phyloP scores from a whole-genome alignment of 2,329 filamentous ascomycete species.

The Coniochaeta sp. region DNA sequence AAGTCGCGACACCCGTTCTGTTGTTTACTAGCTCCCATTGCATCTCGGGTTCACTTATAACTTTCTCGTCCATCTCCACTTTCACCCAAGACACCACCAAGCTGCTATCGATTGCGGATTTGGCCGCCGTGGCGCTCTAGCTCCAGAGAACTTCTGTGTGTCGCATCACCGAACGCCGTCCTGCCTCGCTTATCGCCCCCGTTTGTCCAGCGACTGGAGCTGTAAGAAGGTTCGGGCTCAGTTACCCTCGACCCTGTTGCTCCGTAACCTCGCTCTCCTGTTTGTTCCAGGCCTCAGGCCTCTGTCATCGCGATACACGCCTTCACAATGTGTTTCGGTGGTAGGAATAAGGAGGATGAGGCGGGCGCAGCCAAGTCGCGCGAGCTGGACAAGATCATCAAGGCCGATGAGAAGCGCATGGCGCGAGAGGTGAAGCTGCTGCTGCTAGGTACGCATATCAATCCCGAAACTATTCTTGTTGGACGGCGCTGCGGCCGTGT shows the following conservation, averaged over 20 bases:
- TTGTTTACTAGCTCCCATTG: too few species aligned
- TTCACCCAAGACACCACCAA: too few species aligned
- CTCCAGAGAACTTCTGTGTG: too few species aligned
- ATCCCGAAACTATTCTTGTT: neutral
- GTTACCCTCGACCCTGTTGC: too few species aligned
- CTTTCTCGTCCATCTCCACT: too few species aligned
- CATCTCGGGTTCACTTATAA: too few species aligned
- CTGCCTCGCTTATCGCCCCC: too few species aligned
- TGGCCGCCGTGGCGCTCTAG: too few species aligned
- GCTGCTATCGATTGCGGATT: too few species aligned
- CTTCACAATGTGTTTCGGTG: constrained; percentile 57
- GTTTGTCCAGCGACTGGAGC: neutral
- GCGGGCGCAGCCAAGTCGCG: constrained; percentile 49
- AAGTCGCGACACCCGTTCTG: too few species aligned
- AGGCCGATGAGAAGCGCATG: constrained; percentile 81
- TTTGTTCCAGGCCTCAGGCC: neutral
- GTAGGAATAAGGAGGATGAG: constrained; percentile 41
- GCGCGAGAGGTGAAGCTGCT: constrained; percentile 88
- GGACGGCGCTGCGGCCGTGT: too few species aligned
- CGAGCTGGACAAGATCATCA: constrained; percentile 81
- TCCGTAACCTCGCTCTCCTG: neutral
- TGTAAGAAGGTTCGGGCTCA: neutral
- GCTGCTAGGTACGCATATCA: constrained; percentile 63
- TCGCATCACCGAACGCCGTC: too few species aligned
- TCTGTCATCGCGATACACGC: neutral